Percentiles rank a stretch among this genome's conserved stretches.
Conservation (phyloP, 169 alveolate species). For the Haemoproteus tartakovskyi region DNA sequence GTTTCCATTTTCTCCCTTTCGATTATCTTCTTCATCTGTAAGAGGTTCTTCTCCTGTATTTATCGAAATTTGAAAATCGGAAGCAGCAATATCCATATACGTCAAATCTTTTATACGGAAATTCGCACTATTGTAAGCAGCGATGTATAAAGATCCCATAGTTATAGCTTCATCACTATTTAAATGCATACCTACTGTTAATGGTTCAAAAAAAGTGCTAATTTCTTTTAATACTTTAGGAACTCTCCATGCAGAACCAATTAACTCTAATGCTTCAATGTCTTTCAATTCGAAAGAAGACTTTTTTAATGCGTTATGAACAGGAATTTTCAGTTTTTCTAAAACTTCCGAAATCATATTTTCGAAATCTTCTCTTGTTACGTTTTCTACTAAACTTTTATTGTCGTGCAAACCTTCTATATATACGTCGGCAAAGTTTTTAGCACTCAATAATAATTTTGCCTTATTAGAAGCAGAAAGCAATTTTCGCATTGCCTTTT, state of each 20-base stretch:
- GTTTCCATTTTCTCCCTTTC: too few relatives aligned
- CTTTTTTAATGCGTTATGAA: conserved; percentile 68
- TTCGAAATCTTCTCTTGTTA: conserved; percentile 71
- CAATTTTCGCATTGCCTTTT: conserved; percentile 64
- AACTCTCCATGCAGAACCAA: conserved; percentile 79
- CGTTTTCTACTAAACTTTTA: conserved; percentile 48
- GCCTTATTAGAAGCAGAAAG: conserved; percentile 59
- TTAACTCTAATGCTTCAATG: conserved; percentile 76
- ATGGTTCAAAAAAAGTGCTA: conserved; percentile 69
- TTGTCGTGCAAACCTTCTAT: conserved; percentile 55
- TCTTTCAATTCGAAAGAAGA: conserved; percentile 69
- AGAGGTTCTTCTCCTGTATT: conserved; percentile 12
- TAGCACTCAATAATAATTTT: conserved; percentile 51
- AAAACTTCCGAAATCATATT: conserved; percentile 61
- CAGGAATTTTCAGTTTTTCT: conserved; percentile 62
- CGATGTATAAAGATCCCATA: conserved; percentile 75
- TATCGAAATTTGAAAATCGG: conserved; percentile 58
- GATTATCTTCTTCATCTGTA: conserved; percentile 1
- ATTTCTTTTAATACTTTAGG: conserved; percentile 73
- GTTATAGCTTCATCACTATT: conserved; percentile 81
- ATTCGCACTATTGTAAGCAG: conserved; percentile 76
- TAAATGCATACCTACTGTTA: conserved; percentile 76
- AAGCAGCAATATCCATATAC: conserved; percentile 66
- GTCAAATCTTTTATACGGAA: conserved; percentile 69
- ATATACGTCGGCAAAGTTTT: conserved; percentile 54